These are phyloP conservation scores for Xylaria digitata DNA, from an alignment of 2,329 filamentous ascomycete species.

Conservation along the genomic window DNA sequence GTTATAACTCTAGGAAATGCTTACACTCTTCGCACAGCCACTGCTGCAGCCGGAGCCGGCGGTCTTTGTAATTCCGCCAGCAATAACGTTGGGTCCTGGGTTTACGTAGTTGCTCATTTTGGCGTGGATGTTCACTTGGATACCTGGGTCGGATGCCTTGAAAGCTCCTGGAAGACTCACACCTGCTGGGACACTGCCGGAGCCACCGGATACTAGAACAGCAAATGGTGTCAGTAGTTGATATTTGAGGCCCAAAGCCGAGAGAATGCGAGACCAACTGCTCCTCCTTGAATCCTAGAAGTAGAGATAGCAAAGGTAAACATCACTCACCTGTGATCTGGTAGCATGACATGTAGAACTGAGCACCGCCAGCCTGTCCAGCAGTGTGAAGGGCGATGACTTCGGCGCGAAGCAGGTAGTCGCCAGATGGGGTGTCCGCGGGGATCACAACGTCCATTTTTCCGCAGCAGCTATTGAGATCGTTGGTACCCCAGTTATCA, in stretches of 20 bases:
- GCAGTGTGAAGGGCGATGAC: constrained; percentile 59
- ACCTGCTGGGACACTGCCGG: constrained; percentile 43
- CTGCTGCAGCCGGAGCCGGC: constrained; percentile 54
- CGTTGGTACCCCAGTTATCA: constrained; percentile 60
- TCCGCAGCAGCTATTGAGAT: constrained; percentile 55
- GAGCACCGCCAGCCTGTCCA: constrained; percentile 47
- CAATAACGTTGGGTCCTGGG: constrained; percentile 57
- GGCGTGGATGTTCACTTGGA: constrained; percentile 61
- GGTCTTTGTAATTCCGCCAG: constrained; percentile 55
- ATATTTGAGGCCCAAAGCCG: neutral
- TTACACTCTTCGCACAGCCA: constrained; percentile 54
- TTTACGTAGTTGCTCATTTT: constrained; percentile 55
- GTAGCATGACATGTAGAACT: constrained; percentile 51
- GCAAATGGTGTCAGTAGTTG: neutral
- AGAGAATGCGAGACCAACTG: neutral
- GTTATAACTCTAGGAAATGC: neutral
- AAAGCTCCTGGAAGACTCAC: constrained; percentile 58
- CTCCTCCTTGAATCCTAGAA: neutral
- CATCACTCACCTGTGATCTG: constrained; percentile 43
- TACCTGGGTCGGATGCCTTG: constrained; percentile 57
- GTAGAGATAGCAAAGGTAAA: neutral
- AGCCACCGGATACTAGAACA: constrained; percentile 29
- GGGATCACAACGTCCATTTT: constrained; percentile 59
- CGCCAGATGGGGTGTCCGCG: constrained; percentile 54
- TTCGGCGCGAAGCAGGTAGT: constrained; percentile 59